These are phyloP conservation scores for Knufia fluminis DNA, from an alignment of 2,329 filamentous ascomycete species.

Conservation along the genomic window DNA sequence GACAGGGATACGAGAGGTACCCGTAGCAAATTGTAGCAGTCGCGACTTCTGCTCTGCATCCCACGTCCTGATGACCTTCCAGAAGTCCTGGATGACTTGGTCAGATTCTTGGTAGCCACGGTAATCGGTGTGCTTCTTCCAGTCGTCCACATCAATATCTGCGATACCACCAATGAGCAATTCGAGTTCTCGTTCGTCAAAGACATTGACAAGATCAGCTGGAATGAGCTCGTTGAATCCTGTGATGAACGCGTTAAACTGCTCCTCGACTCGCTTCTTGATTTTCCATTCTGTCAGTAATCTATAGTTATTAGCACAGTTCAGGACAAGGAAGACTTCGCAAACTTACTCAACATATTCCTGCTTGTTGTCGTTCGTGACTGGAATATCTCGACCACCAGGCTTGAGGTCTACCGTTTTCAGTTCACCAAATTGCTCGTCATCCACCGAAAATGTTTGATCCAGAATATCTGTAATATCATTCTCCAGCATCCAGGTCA, in stretches of 20 bases:
- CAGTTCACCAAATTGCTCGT: constrained; percentile 92
- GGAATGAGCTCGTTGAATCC: constrained; percentile 98
- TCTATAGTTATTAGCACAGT: constrained; percentile 30
- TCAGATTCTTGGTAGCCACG: constrained; percentile 96
- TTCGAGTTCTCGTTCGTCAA: constrained; percentile 95
- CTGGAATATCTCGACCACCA: constrained; percentile 79
- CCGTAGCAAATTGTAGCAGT: constrained; percentile 91
- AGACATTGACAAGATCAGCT: constrained; percentile 92
- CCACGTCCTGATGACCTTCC: constrained; percentile 91
- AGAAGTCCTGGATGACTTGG: constrained; percentile 96
- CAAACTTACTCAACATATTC: constrained; percentile 80
- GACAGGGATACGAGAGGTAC: constrained; percentile 94
- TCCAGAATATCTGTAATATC: constrained; percentile 93
- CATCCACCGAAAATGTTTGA: constrained; percentile 92
- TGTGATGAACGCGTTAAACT: constrained; percentile 95
- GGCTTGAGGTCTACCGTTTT: constrained; percentile 91
- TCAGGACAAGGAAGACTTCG: background rate
- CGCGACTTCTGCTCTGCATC: constrained; percentile 97
- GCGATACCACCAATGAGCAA: constrained; percentile 95
- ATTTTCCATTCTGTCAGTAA: constrained; percentile 99
- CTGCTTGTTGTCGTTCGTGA: constrained; percentile 97
- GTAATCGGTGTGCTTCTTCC: constrained; percentile 99
- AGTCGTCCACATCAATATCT: constrained; percentile 99
- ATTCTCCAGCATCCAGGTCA: constrained; percentile 97
- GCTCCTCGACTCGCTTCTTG: constrained; percentile 93